Evolutionary conservation across 2,329 filamentous ascomycete species (phyloP), one percentile per base, ranked within the genome.

Genomic region (Penicillium olsonii): DNA sequence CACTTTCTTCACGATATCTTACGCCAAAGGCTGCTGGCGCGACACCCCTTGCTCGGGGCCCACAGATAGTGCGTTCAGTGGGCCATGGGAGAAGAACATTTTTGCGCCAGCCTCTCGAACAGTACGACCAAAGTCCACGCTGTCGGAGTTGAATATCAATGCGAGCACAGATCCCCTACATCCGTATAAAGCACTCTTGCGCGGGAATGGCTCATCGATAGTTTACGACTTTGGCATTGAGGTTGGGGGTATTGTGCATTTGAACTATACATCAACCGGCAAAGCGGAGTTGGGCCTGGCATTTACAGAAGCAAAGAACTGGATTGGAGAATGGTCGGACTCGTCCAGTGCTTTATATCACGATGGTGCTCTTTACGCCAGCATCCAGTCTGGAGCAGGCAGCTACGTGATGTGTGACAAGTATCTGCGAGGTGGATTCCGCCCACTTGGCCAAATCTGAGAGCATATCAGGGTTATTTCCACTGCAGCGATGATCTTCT

Each of bases 171-270:
- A 58, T 10, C 69, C 60, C 63, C 63, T 5, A 24, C 53, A 34
- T 70, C 71, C 61, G 48, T 65, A 5, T 57, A 65, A 37, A 12
- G 60, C 62, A 2, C 60, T 56, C 1, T 61, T 79, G 5, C 54
- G 56, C 8, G 71, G 73, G 10, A 81, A 83, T 58, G 78, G 76
- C 10, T 80, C 78, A 3, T 70, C 73, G n/a, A 62, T 81, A 2
- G 76, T 83, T 2, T 81, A 82, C 48, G 82, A 84, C 62, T 84
- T 84, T 60, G 81, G 80, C 4, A 69, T 75, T 19, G 79, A 84
- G 60, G 79, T 84, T 5, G 81, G 81, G 31, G 82, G 82, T 5
- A 76, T 83, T 47, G 67, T 79, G 5, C 76, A 74, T 3, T 56
- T 84, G n/a, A 64, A 72, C 9, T 84, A 81, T 57, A 69, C 67